Percentiles rank a stretch among this genome's conserved stretches.
These are phyloP conservation scores for Globisporangium alternatum DNA, from an alignment of 352 stramenopile genomes.

Conservation along the genomic window DNA sequence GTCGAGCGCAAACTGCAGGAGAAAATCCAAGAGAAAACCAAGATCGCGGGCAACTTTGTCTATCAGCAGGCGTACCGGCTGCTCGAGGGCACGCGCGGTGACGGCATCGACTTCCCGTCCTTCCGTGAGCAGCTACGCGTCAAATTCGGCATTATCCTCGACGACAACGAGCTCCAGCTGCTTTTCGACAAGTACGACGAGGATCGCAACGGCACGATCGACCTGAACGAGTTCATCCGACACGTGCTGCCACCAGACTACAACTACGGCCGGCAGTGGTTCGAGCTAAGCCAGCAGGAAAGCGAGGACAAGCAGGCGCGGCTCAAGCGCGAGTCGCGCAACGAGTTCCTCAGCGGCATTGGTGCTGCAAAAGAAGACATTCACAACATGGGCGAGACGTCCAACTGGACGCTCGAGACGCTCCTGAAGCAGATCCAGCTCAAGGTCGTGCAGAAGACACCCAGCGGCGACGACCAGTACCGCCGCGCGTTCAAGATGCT, in stretches of 20 bases:
- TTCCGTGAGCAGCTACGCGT: conserved; percentile 73
- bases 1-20: conserved; percentile 81
- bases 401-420: conserved; percentile 61
- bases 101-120: conserved; percentile 75
- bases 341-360: conserved; percentile 55
- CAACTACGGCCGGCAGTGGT: conserved; percentile 72
- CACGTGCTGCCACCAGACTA: conserved; percentile 75
- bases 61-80: conserved; percentile 85
- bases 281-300: conserved; percentile 68
- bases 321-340: conserved; percentile 58
- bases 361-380: conserved; percentile 28
- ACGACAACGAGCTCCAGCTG: conserved; percentile 63
- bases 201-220: conserved; percentile 74
- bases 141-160: conserved; percentile 79
- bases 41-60: conserved; percentile 81
- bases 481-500: conserved; percentile 81
- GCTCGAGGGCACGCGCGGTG: conserved; percentile 63
- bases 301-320: conserved; percentile 52
- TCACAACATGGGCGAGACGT: conserved; percentile 41
- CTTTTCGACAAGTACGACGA: conserved; percentile 88
- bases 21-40: conserved; percentile 85
- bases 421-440: conserved; percentile 72
- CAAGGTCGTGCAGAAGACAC: conserved; percentile 78
- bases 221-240: conserved; percentile 82
- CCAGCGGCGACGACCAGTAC: conserved; percentile 74